phyloP scores from a whole-genome alignment of 345 rosid species.

The Hypericum perforatum region DNA sequence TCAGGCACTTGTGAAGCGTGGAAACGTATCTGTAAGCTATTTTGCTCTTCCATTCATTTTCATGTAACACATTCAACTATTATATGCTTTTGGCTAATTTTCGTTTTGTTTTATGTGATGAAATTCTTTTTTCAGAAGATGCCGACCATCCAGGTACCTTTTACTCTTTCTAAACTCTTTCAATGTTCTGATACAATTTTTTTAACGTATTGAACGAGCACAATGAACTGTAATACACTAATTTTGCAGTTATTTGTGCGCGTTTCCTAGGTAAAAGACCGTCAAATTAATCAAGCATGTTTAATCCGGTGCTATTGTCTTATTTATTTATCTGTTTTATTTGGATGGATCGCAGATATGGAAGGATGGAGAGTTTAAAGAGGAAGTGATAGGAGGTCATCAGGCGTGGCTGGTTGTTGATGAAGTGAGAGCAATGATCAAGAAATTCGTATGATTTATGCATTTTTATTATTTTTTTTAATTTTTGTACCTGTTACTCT shows the following conservation, averaged over 20 bases:
- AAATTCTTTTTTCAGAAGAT: constrained; percentile 52
- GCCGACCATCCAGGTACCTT: constrained; percentile 82
- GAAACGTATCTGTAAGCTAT: constrained; percentile 58
- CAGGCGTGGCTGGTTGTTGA: constrained; percentile 91
- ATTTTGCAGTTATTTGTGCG: too few relatives aligned
- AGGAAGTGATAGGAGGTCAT: constrained; percentile 89
- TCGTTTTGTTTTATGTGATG: background rate
- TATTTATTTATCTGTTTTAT: background rate
- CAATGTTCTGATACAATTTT: too few relatives aligned
- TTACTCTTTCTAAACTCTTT: too few relatives aligned
- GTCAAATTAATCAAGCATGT: background rate
- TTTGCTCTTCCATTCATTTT: background rate
- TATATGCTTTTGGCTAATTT: background rate
- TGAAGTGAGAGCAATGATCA: constrained; percentile 70
- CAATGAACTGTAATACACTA: too few relatives aligned
- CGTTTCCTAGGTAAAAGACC: too few relatives aligned
- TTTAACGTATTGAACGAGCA: too few relatives aligned
- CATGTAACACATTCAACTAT: background rate
- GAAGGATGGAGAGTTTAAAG: constrained; percentile 89
- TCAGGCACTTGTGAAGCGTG: constrained; percentile 69
- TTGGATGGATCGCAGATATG: constrained; percentile 37
- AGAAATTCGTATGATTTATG: constrained; percentile 23
- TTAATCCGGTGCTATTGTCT: background rate
- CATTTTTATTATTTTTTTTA: too few relatives aligned
- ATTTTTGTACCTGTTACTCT: too few relatives aligned